Evolutionary conservation across 306 rosid genomes (phyloP), one percentile per base, ranked within the genome.

Genomic region (Dryas octopetala): DNA sequence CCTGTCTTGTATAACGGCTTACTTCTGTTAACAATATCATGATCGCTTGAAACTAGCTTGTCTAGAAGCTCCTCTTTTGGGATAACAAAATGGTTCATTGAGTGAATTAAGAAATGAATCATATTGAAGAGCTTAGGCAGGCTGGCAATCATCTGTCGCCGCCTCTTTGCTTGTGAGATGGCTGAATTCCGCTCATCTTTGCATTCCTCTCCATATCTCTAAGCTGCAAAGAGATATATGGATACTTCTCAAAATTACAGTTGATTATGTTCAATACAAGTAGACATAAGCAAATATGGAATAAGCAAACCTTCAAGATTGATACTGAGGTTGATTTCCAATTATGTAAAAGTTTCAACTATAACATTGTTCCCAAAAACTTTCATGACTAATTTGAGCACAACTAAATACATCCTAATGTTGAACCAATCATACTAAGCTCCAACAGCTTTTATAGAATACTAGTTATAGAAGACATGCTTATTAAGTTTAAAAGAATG

Each of bases 51-150:
- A 52, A 95, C 68, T 70, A 95, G 72, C 89, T 90, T 89, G 84
- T 84, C 82, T 15, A 91, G 19, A 82, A 95, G 92, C 92, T 90
- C 97, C 80, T 73, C 86, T 75, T 88, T 90, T 4, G 90, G 86
- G 66, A 91, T 80, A 45, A 86, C 80, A 9, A 89, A 82, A 5
- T 86, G 89, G 45, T 77, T 86, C 54, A 55, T 81, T 26, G 91
- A 83, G 76, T 83, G 96, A 79, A 80, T 74, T 65, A 95, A 81
- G 76, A 86, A 73, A 68, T 77, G 83, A 76, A 95, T 88, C 86
- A 82, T 89, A 84, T 90, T 82, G 77, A 91, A 95, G 84, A 95
- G 86, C 80, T 87, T 90, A 55, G 98, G 98, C 74, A 91, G 88
- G 46, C 79, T 61, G 58, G 91, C 87, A 38, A 89, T 88, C 86